Percentiles rank a stretch among this genome's conserved stretches.
Conservation (phyloP, 441 rosid species). For the Euphorbia celastroides region DNA sequence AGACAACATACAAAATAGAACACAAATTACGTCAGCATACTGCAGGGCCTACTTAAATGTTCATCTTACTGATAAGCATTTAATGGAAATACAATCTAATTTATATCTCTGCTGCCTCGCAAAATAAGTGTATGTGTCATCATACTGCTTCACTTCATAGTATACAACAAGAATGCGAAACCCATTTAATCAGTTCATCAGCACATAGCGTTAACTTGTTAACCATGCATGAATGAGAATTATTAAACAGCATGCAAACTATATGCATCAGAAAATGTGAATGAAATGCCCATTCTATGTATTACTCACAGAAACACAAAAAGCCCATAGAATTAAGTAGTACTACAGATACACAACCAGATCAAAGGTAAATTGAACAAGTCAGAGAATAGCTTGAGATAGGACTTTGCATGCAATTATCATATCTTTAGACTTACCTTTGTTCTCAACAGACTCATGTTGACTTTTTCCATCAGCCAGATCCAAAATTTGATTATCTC, state of each 20-base stretch:
- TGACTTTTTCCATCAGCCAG: conserved; percentile 34
- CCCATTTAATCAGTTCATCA: neutral
- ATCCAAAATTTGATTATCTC: conserved; percentile 35
- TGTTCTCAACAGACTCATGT: conserved; percentile 29
- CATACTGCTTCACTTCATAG: neutral
- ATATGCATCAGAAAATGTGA: neutral
- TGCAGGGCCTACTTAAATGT: neutral
- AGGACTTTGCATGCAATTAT: neutral
- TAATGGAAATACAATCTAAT: neutral
- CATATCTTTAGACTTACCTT: conserved; percentile 34
- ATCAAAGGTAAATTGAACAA: neutral
- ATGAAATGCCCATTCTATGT: neutral
- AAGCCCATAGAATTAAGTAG: too few relatives aligned
- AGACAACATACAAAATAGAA: neutral
- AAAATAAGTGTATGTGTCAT: neutral
- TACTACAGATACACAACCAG: neutral
- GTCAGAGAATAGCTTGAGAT: neutral
- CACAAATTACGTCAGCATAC: neutral
- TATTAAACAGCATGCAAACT: neutral
- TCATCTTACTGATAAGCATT: neutral
- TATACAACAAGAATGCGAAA: neutral
- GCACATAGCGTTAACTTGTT: too few relatives aligned
- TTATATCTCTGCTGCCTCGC: neutral
- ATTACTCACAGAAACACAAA: neutral
- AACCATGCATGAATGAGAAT: neutral